Evolutionary conservation across 805 yeast species (phyloP), one percentile per base, ranked within the genome.

Genomic region (Ogataea thermomethanolica): DNA sequence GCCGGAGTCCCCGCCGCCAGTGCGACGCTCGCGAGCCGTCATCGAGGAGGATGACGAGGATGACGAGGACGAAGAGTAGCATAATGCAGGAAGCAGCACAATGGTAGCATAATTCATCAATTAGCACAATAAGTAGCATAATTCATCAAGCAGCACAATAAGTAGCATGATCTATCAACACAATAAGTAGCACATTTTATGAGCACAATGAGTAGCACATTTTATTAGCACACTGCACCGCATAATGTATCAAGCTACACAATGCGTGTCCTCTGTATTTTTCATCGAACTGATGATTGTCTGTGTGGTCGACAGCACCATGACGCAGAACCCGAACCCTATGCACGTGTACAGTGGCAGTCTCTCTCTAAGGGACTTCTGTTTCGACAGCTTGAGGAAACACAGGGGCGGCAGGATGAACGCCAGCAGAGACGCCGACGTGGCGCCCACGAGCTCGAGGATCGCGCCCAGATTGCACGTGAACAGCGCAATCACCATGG

Each of bases 391-490:
- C 46, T 81, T 78, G 45, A 88, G 60, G 53, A 74, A 84, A 53
- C 96, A 90, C 58, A 82, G 59, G 3, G 96, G 96, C 0, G 98
- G 98, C 12, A 90, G 65, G 15, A 90, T 87, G 58, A 86, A 90
- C 0, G 98, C 97, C 83, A 91, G 81, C 27, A 85, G 68, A 13
- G 95, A 87, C 0, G 97, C 97, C 0, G 95, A 84, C 0, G 95
- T 84, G 0, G 96, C 90, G 2, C 98, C 98, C 24, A 88, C 89
- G 3, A 90, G 70, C 56, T 91, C 97, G 29, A 90, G 69, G 22
- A 91, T 81, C 9, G 93, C 84, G 1, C 98, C 98, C 41, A 90
- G 69, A 49, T 89, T 87, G 56, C 96, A 90, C 0, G 96, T 87
- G 42, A 79, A 63, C 24, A 91, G 65, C 0, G 97, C 73, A 2